phyloP scores from a whole-genome alignment of 2,329 filamentous ascomycete species.

The Curvularia verruculosa region DNA sequence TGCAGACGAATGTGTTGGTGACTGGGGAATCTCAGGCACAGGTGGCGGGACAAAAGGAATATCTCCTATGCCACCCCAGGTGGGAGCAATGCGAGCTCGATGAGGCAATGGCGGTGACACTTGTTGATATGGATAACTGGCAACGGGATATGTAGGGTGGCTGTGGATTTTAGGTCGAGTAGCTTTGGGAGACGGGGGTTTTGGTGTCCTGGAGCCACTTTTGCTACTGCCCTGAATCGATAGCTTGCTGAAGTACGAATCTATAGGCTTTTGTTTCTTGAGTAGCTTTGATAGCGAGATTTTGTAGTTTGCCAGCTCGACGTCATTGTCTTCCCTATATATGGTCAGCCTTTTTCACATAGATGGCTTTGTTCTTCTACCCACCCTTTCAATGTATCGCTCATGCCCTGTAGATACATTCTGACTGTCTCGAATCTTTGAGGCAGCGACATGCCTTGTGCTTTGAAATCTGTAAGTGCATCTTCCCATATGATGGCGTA shows the following conservation, averaged over 20 bases:
- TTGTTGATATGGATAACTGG: slow-evolving; percentile 20
- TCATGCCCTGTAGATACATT: slow-evolving; percentile 55
- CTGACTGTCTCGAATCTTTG: slow-evolving; percentile 59
- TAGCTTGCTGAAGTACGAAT: slow-evolving; percentile 42
- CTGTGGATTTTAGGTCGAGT: slow-evolving; percentile 39
- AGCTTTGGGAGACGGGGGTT: slow-evolving; percentile 32
- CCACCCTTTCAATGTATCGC: slow-evolving; percentile 56
- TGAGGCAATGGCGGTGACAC: slow-evolving; percentile 19
- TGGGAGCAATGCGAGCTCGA: slow-evolving; percentile 26
- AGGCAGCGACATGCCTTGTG: slow-evolving; percentile 55
- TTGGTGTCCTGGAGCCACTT: slow-evolving; percentile 36
- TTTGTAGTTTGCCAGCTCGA: slow-evolving; percentile 39
- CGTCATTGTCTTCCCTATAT: slow-evolving; percentile 36
- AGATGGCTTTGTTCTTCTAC: slow-evolving; percentile 16
- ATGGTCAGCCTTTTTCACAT: slow-evolving; percentile 19
- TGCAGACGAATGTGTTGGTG: slow-evolving; percentile 52
- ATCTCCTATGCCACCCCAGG: slow-evolving; percentile 33
- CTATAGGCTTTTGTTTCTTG: slow-evolving; percentile 46
- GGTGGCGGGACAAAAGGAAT: slow-evolving; percentile 45
- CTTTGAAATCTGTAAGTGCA: slow-evolving; percentile 54
- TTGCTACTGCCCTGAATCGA: slow-evolving; percentile 29
- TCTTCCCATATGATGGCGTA: slow-evolving; percentile 60
- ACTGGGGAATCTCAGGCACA: slow-evolving; percentile 49
- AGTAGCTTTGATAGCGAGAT: slow-evolving; percentile 38
- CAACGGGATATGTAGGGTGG: slow-evolving; percentile 35